Evolutionary conservation across 495 filamentous ascomycete genomes (phyloP), one percentile per base, ranked within the genome.

Genomic region (Penicillium longicatenatum): DNA sequence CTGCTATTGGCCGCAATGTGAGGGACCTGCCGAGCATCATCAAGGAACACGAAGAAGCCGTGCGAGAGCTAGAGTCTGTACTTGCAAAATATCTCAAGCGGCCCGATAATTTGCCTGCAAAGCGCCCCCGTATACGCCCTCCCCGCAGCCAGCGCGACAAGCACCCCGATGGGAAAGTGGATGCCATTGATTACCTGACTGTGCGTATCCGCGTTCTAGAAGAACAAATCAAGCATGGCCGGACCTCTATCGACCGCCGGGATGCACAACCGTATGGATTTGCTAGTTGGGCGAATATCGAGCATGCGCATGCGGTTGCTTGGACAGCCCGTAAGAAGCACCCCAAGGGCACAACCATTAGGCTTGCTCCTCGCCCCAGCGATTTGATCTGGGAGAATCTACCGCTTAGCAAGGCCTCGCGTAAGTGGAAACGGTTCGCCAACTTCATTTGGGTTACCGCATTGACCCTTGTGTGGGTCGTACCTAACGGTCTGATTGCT

Each of bases 331-430:
- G 86, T 52, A 89, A 86, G 20, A 95, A 92, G 74, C 86, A 89
- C 59, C 90, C 89, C 5, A 81, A 90, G 46, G 93, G 93, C 3
- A 89, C 92, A 0, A 89, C 81, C 0, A 82, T 98, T 50, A 74
- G 75, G 10, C 79, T 97, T 7, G 93, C 95, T 14, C 92, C 95
- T 11, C 82, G 84, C 62, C 93, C 95, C 24, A 90, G 89, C 62
- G 94, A 98, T 68, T 81, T 98, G 31, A 97, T 98, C 61, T 98
- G 94, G 94, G 89, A 92, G 61, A 98, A 98, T 65, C 81, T 98
- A 67, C 82, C 82, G 19, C 76, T 96, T 55, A 81, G 79, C 22
- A 84, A 87, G 47, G 69, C 80, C 19, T 77, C 83, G 8, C 84
- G 92, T 55, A 76, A 81, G 51, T 90, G 86, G 79, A 89, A 87